These are phyloP conservation scores for Triticum urartu DNA, from an alignment of 176 grass and related monocot species.

Conservation along the genomic window DNA sequence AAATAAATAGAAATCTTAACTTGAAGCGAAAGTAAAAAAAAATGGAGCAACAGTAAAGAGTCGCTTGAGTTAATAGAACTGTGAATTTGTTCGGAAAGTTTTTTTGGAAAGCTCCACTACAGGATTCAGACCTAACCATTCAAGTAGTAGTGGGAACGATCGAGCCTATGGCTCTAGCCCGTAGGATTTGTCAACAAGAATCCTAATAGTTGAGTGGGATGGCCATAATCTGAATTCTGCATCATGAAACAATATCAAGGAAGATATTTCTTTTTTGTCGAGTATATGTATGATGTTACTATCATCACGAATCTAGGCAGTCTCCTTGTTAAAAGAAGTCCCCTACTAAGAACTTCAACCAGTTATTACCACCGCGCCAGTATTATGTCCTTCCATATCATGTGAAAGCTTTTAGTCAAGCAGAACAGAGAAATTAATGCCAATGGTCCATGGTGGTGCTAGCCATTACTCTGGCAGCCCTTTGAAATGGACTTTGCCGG, in stretches of 20 bases:
- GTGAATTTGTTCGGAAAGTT: neutral
- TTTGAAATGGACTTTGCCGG: neutral
- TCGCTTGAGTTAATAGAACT: too few relatives aligned
- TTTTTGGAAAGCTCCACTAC: neutral
- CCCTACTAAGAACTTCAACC: neutral
- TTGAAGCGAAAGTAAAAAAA: neutral
- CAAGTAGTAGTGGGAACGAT: neutral
- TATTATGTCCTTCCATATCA: neutral
- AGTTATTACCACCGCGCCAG: neutral
- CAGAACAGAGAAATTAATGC: neutral
- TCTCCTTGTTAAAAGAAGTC: neutral
- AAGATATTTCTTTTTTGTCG: neutral
- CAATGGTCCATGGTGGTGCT: neutral
- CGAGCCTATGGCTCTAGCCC: neutral
- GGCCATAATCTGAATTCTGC: neutral
- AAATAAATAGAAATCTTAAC: neutral
- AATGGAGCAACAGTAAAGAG: neutral
- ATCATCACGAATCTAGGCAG: neutral
- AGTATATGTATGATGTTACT: neutral
- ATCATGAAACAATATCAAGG: neutral
- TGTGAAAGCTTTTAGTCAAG: neutral
- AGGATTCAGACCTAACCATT: neutral
- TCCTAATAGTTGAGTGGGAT: neutral
- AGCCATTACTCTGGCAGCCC: neutral
- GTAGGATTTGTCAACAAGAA: neutral